Conservation (phyloP, 176 grass and related monocot species). For the Cocos nucifera region DNA sequence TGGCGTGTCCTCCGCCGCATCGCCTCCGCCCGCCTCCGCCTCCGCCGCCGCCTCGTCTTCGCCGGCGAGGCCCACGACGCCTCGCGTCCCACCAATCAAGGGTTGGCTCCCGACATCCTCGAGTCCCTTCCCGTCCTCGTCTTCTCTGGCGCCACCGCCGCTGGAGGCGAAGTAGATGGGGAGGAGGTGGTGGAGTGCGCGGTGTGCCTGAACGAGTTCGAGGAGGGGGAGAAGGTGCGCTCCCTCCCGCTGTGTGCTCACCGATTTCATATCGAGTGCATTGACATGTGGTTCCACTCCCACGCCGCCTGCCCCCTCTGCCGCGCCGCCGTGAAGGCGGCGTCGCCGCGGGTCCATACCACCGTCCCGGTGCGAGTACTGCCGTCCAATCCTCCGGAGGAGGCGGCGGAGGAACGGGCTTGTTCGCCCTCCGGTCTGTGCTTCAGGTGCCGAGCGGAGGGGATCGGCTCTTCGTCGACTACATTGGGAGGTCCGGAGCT, state of each 20-base stretch:
- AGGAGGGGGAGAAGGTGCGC: constrained; percentile 49
- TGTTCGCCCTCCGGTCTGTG: too few species aligned
- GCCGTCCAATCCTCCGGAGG: background rate
- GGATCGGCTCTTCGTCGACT: background rate
- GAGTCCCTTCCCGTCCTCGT: constrained; percentile 30
- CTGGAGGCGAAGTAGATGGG: background rate
- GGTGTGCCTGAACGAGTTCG: constrained; percentile 76
- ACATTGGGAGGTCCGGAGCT: background rate
- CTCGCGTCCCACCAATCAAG: background rate
- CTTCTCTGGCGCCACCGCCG: background rate
- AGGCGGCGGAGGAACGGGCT: background rate
- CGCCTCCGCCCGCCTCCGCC: background rate
- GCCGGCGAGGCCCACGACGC: background rate
- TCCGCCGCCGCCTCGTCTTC: constrained; percentile 23
- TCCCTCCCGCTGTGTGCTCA: constrained; percentile 43
- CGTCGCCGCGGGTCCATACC: background rate
- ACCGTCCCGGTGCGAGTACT: background rate
- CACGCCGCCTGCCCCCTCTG: constrained; percentile 58
- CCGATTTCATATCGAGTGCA: constrained; percentile 54
- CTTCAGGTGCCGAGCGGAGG: too few species aligned
- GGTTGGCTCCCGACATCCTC: constrained; percentile 37
- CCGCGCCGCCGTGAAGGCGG: constrained; percentile 31
- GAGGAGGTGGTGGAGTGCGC: constrained; percentile 44
- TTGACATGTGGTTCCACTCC: constrained; percentile 53
- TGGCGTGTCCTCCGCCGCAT: constrained; percentile 5